Evolutionary conservation across 192 early-diverging fungal species (phyloP), one percentile per base, ranked within the genome.

Genomic region (Geranomyces michiganensis): DNA sequence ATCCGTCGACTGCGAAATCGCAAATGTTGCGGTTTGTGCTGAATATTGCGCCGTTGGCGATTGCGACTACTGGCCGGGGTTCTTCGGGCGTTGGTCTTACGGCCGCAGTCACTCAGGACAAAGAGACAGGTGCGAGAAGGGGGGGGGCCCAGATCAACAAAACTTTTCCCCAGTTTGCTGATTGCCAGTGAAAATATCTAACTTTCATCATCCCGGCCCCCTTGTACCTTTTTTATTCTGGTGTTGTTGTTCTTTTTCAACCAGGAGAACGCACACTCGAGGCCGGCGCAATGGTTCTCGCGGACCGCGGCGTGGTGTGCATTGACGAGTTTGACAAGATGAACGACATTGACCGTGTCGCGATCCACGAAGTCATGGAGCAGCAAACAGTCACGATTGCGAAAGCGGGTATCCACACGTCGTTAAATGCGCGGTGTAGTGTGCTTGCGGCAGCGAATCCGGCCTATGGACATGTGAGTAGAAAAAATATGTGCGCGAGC

Each of bases 281-380:
- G 74, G 97, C 95, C 1, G 97, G 97, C 65, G 97, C 97, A 13
- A 96, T 99, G 97, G 96, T 99, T 17, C 81, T 99, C 47, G 97
- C 94, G 6, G 97, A 99, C 76, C 86, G 94, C 27, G 97, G 97
- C 51, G 89, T 99, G 41, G 93, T 96, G 14, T 99, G 97, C 78
- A 98, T 99, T 65, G 97, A 99, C 85, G 97, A 99, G 81, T 99
- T 99, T 79, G 97, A 99, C 84, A 99, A 99, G 75, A 99, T 99
- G 97, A 92, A 85, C 36, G 96, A 98, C 68, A 85, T 92, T 21
- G 97, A 99, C 74, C 90, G 96, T 65, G 95, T 97, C 1, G 96
- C 97, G 0, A 99, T 99, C 81, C 97, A 99, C 84, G 97, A 99
- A 90, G 97, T 97, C 1, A 99, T 99, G 97, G 97, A 99, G 84